Conservation (phyloP, 768 basidiomycete genomes). For the Coprinopsis marcescibilis region DNA sequence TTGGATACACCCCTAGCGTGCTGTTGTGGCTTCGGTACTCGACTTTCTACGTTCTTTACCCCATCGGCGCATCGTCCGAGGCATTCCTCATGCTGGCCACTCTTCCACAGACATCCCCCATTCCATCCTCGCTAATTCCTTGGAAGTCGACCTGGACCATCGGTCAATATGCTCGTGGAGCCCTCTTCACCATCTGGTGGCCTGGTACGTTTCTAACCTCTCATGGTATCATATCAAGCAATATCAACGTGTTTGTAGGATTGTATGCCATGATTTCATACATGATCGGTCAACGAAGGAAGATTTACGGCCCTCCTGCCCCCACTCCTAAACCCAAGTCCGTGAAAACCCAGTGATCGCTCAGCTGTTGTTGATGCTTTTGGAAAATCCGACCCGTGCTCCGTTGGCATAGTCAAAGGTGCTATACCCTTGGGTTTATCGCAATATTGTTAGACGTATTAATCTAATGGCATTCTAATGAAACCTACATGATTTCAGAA, state of each 20-base stretch:
- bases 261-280: constrained; percentile 48
- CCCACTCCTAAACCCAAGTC: constrained; percentile 19
- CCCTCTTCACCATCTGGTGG: constrained; percentile 80
- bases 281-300: constrained; percentile 49
- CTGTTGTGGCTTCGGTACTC: no score
- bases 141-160: constrained; percentile 43
- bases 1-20: no score
- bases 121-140: constrained; percentile 27
- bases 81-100: constrained; percentile 78
- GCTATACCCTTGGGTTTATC: constrained; percentile 47
- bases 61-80: constrained; percentile 89
- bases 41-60: no score
- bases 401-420: constrained; percentile 54
- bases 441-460: constrained; percentile 2
- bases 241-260: constrained; percentile 23
- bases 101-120: constrained; percentile 49
- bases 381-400: constrained; percentile 51
- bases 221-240: no score
- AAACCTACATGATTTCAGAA: constrained; percentile 62
- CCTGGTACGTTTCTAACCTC: constrained; percentile 63
- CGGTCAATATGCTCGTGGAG: constrained; percentile 51
- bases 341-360: background rate
- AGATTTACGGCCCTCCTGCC: constrained; percentile 33
- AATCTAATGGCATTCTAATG: constrained; percentile 1
- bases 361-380: constrained; percentile 42